Conservation (phyloP, 495 filamentous ascomycete species). For the Xylaria sp. region DNA sequence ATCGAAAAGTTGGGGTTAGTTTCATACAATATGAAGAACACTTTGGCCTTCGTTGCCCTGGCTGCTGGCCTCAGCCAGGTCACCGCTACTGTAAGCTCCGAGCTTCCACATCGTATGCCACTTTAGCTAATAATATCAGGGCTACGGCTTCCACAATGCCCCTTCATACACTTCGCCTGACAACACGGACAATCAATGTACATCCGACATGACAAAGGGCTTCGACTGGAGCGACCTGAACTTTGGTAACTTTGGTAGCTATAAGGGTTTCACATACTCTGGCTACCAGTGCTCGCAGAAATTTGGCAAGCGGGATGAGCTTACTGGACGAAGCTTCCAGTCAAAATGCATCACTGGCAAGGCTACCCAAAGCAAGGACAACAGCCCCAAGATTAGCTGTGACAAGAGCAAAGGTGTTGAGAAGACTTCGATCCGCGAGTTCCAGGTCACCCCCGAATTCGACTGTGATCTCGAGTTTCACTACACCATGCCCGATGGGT, state of each 20-base stretch:
- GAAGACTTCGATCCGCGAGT: constrained; percentile 75
- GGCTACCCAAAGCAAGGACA: constrained; percentile 54
- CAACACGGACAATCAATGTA: constrained; percentile 82
- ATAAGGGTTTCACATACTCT: constrained; percentile 73
- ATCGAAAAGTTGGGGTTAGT: constrained; percentile 27
- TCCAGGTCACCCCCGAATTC: constrained; percentile 74
- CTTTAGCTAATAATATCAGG: constrained; percentile 34
- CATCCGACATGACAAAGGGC: constrained; percentile 66
- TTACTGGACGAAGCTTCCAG: constrained; percentile 53
- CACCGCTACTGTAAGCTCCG: constrained; percentile 59
- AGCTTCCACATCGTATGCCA: neutral
- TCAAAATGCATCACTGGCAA: constrained; percentile 72
- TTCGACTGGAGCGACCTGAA: constrained; percentile 73
- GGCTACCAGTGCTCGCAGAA: constrained; percentile 71
- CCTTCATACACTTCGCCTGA: constrained; percentile 69
- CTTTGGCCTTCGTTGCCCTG: constrained; percentile 59
- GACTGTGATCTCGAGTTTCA: constrained; percentile 81
- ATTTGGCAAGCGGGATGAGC: constrained; percentile 57
- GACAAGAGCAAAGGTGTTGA: constrained; percentile 55
- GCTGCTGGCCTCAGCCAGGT: constrained; percentile 63
- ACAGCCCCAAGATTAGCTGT: constrained; percentile 65
- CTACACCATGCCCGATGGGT: constrained; percentile 82
- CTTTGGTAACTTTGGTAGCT: constrained; percentile 68
- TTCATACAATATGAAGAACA: constrained; percentile 55
- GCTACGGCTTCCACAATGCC: constrained; percentile 61